A percentile compares a stretch with the other conserved stretches of the same genome.
These are phyloP conservation scores for Globisporangium splendens DNA, from an alignment of 352 stramenopile species.

Conservation along the genomic window DNA sequence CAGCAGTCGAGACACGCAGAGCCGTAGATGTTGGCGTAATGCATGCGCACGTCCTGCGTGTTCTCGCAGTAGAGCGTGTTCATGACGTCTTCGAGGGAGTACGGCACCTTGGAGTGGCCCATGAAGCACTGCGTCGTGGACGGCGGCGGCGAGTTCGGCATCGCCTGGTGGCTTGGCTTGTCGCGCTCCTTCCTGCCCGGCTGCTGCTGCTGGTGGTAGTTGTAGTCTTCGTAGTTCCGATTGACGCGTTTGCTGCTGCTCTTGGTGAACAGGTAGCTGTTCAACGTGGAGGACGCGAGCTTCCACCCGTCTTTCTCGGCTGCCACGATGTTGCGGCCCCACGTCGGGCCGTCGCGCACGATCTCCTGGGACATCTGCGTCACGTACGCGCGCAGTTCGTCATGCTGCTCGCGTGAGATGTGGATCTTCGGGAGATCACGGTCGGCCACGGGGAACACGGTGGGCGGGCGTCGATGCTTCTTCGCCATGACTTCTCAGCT, in stretches of 20 bases:
- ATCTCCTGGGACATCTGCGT: conserved; percentile 43
- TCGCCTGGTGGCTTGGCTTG: not conserved
- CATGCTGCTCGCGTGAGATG: conserved; percentile 49
- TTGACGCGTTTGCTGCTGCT: conserved; percentile 13
- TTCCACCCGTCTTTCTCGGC: conserved; percentile 53
- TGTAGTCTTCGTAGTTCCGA: not conserved
- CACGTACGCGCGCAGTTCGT: conserved; percentile 60
- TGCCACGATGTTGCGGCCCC: conserved; percentile 57
- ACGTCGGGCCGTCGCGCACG: conserved; percentile 57
- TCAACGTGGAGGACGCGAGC: conserved; percentile 36
- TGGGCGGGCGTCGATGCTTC: not conserved
- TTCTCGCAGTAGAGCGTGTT: conserved; percentile 58
- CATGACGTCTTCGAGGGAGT: conserved; percentile 67
- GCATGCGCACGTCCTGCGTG: conserved; percentile 40
- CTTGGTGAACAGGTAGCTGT: conserved; percentile 59
- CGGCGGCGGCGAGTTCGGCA: conserved; percentile 7
- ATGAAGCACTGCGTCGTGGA: conserved; percentile 51
- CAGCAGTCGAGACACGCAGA: conserved; percentile 54
- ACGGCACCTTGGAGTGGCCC: conserved; percentile 43
- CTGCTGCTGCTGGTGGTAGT: not conserved
- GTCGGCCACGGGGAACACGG: conserved; percentile 51
- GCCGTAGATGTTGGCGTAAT: conserved; percentile 44
- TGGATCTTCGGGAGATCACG: conserved; percentile 41
- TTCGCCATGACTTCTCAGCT: not conserved
- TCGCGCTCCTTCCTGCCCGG: too few species aligned